Base-by-base conservation (phyloP, 2,329 filamentous ascomycete species). In the Arachnopeziza araneosa region DNA sequence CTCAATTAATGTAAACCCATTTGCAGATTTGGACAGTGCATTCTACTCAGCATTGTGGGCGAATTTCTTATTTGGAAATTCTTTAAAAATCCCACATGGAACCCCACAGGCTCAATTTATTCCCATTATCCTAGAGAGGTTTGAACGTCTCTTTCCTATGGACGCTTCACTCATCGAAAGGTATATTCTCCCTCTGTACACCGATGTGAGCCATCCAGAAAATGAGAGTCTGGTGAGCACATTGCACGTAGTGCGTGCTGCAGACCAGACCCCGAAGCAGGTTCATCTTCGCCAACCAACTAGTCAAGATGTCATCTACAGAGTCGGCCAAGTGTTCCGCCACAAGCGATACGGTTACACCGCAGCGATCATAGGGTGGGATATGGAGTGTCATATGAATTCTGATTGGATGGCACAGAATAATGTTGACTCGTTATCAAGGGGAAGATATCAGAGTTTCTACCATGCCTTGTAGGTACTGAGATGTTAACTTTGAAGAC, bases 291-390 rank as follows among this genome's bases (percentile, higher is more conserved):
- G 71, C 44, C 64, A 68, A 26, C 50, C 44, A 17, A 60, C 56
- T 36, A 53, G 62, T 62, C 58, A 60, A 62, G 69, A 70, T n/a
- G 83, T 91, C 55, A 80, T 76, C 62, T 93, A 85, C 72, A 83
- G 80, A 55, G 83, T 96, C 54, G 95, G 95, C 0, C 89, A 96
- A 68, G 82, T 96, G 7, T 96, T 98, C 71, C 82, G 81, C 54
- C 95, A 99, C 75, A 85, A 80, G 63, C 83, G 92, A 52, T 96
- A 95, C 72, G 78, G 82, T 22, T 96, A 93, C 72, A 78, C 87
- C 54, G 93, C 88, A 21, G 83, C 96, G 24, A 89, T 99, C 60
- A 90, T 89, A 17, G 93, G 93, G n/a, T 99, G 93, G 93, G 75
- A 74, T 62, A 74, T 75, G 24, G 78, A 80, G 63, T 88, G 80